These are phyloP conservation scores for Bullera alba DNA, from an alignment of 768 basidiomycete genomes.

Conservation along the genomic window DNA sequence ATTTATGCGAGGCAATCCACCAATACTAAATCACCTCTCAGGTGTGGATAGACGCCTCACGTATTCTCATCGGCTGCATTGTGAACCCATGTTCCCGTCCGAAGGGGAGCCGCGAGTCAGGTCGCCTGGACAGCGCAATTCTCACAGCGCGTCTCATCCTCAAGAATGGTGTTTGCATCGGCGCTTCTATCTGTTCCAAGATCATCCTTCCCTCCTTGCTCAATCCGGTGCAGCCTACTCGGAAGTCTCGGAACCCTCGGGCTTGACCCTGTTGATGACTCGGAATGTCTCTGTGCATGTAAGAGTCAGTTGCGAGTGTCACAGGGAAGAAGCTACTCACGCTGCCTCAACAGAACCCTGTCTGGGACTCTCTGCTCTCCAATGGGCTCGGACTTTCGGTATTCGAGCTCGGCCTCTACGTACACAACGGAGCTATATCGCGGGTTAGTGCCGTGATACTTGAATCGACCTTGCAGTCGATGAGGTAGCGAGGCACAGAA, in stretches of 20 bases:
- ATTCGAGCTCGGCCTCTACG: constrained; percentile 35
- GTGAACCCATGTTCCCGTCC: too few species aligned
- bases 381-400: constrained; percentile 8
- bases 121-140: too few species aligned
- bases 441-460: background rate
- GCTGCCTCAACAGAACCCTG: constrained; percentile 24
- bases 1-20: too few species aligned
- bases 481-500: too few species aligned
- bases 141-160: too few species aligned
- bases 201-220: background rate
- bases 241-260: constrained; percentile 3
- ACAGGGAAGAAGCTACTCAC: constrained; percentile 6
- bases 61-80: too few species aligned
- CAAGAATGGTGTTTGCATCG: too few species aligned
- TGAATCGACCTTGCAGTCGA: too few species aligned
- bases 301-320: background rate
- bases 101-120: too few species aligned
- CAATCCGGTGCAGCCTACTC: constrained; percentile 1
- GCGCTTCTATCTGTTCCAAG: too few species aligned
- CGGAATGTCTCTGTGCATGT: constrained; percentile 7
- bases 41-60: too few species aligned
- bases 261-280: constrained; percentile 16
- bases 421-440: constrained; percentile 23
- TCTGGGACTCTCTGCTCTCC: constrained; percentile 11
- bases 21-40: too few species aligned